A percentile compares a stretch with the other conserved stretches of the same genome.
Conservation (phyloP, 2,329 filamentous ascomycete genomes). For the Ophiosphaerella korrae region DNA sequence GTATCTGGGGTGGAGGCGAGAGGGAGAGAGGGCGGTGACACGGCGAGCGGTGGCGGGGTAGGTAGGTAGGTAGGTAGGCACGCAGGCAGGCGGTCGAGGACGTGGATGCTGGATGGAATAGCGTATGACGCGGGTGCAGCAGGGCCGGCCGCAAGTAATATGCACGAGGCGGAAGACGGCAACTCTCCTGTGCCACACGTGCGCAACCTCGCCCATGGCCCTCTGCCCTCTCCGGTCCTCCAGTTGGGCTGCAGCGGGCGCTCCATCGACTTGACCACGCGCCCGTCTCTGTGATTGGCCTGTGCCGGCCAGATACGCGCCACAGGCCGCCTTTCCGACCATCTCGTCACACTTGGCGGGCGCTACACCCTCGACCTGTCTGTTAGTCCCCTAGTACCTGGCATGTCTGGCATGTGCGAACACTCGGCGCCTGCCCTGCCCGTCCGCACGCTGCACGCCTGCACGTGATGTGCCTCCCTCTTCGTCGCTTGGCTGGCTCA, state of each 20-base stretch:
- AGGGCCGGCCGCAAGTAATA: no score
- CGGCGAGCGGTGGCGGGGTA: background rate
- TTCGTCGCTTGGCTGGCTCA: no score
- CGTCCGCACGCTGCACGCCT: no score
- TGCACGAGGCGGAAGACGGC: constrained; percentile 8
- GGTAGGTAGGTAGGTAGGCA: background rate
- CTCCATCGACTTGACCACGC: constrained; percentile 17
- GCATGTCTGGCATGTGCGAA: no score
- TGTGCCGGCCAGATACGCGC: constrained; percentile 30
- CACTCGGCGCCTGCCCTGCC: no score
- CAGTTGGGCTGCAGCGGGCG: constrained; percentile 32
- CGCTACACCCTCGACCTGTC: constrained; percentile 9
- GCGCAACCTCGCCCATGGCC: constrained; percentile 25
- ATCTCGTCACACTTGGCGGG: constrained; percentile 40
- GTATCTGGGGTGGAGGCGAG: no score
- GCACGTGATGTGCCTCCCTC: no score
- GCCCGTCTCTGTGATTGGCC: constrained; percentile 31
- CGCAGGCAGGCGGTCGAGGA: background rate
- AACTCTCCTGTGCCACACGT: constrained; percentile 16
- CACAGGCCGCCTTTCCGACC: constrained; percentile 34
- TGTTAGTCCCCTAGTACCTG: no score
- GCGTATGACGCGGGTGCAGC: no score
- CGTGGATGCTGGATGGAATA: no score
- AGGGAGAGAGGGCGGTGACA: no score
- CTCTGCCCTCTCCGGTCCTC: constrained; percentile 8